phyloP scores from a whole-genome alignment of 805 yeast genomes.

The Monosporozyma servazzii region DNA sequence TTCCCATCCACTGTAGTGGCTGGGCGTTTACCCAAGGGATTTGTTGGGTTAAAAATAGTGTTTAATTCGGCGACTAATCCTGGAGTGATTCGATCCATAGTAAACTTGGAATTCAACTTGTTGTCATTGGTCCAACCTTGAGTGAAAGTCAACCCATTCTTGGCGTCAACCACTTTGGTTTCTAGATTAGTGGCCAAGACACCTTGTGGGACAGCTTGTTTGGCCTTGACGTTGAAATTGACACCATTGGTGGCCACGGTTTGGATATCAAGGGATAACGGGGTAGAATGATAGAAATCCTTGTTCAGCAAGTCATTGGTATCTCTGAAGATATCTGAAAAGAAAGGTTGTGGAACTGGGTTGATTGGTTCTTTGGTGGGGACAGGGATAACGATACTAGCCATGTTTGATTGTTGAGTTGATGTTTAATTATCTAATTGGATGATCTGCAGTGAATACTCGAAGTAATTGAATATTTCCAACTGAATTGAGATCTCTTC shows the following conservation, averaged over 20 bases:
- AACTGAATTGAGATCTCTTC: too few species aligned
- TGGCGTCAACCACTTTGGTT: conserved; percentile 86
- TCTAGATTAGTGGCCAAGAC: conserved; percentile 82
- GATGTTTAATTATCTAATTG: neutral
- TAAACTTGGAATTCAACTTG: conserved; percentile 78
- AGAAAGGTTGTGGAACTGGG: conserved; percentile 54
- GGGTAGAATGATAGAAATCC: conserved; percentile 88
- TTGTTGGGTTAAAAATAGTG: conserved; percentile 74
- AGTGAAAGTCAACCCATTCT: conserved; percentile 83
- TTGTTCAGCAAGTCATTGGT: conserved; percentile 80
- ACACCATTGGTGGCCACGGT: conserved; percentile 96
- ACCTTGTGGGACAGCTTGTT: conserved; percentile 64
- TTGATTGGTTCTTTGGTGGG: conserved; percentile 40
- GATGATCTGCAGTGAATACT: too few species aligned
- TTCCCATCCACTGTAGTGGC: conserved; percentile 41
- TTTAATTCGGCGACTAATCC: conserved; percentile 89
- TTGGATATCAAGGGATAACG: conserved; percentile 83
- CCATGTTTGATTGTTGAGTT: neutral
- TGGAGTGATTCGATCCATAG: conserved; percentile 84
- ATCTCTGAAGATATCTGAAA: conserved; percentile 87
- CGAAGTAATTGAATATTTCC: too few species aligned
- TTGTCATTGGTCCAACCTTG: conserved; percentile 98
- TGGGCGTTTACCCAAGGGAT: neutral
- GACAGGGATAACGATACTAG: neutral
- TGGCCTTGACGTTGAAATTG: conserved; percentile 87